Percentiles rank a stretch among this genome's conserved stretches.
phyloP scores from a whole-genome alignment of 192 early-diverging fungal species.

The Dimargaris cristalligena region DNA sequence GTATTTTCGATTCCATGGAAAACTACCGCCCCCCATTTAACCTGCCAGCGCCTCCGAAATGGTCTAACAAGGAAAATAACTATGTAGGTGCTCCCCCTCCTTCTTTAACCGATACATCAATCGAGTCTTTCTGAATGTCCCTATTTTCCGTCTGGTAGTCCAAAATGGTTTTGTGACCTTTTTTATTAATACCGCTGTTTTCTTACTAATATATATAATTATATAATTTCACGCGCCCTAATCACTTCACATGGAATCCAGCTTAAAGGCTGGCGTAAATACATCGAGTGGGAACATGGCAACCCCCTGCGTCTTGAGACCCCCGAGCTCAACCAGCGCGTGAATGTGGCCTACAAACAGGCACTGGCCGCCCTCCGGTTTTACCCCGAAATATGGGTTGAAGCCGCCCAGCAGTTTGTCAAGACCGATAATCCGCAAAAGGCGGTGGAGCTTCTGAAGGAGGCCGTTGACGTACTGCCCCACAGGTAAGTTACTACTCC shows the following conservation, averaged over 20 bases:
- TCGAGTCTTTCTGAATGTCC: neutral
- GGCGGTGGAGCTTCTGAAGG: conserved; percentile 41
- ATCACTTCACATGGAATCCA: conserved; percentile 2
- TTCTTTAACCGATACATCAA: neutral
- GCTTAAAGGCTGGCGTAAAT: conserved; percentile 67
- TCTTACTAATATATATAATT: neutral
- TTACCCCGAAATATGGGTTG: conserved; percentile 82
- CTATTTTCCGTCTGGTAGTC: neutral
- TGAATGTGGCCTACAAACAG: conserved; percentile 74
- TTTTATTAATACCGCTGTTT: neutral
- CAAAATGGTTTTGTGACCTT: neutral
- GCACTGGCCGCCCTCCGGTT: conserved; percentile 66
- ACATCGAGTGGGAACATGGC: conserved; percentile 76
- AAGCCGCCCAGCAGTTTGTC: conserved; percentile 38
- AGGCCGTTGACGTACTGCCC: conserved; percentile 51
- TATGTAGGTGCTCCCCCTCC: conserved; percentile 12
- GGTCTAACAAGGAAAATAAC: conserved; percentile 53
- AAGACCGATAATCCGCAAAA: conserved; percentile 41
- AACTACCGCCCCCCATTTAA: conserved; percentile 30
- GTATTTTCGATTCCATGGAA: conserved; percentile 60
- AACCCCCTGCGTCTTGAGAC: conserved; percentile 68
- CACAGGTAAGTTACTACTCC: conserved; percentile 27
- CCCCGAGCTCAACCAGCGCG: conserved; percentile 37
- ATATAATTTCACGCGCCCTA: neutral
- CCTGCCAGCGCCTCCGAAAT: conserved; percentile 57